phyloP scores from a whole-genome alignment of 2,329 filamentous ascomycete genomes.

The Fusarium sp. region DNA sequence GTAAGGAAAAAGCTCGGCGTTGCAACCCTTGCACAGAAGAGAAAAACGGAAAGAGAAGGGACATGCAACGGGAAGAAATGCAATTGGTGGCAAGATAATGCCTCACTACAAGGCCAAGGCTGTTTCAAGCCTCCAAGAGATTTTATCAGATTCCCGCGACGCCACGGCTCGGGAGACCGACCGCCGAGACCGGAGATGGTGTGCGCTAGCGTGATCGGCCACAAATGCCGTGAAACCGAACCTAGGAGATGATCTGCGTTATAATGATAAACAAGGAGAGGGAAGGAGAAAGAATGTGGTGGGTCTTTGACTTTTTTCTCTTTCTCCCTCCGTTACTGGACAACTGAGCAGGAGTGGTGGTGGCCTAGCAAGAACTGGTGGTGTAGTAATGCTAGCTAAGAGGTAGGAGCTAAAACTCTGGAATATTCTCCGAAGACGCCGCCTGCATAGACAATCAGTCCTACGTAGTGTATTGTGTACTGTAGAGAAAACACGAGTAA shows the following conservation, averaged over 20 bases:
- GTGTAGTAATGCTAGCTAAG: neutral
- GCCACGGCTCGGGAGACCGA: neutral
- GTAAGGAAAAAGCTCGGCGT: neutral
- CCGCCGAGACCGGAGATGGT: neutral
- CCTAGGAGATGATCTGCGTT: conserved; percentile 17
- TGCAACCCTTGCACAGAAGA: neutral
- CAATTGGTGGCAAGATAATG: neutral
- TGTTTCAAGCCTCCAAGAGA: neutral
- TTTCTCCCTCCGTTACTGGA: neutral
- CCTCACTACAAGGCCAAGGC: neutral
- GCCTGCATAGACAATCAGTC: neutral
- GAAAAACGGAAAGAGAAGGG: neutral
- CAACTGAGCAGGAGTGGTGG: neutral
- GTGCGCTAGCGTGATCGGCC: conserved; percentile 28
- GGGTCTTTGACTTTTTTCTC: neutral
- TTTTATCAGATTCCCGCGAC: neutral
- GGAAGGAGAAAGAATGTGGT: neutral
- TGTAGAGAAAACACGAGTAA: neutral
- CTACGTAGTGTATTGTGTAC: neutral
- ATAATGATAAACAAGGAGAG: neutral
- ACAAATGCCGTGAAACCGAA: conserved; percentile 29
- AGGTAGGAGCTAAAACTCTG: neutral
- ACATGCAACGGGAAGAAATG: neutral
- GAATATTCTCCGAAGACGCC: neutral
- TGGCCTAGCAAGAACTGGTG: neutral